Evolutionary conservation across 352 stramenopile species (phyloP).

Genomic region (Globisporangium splendens): DNA sequence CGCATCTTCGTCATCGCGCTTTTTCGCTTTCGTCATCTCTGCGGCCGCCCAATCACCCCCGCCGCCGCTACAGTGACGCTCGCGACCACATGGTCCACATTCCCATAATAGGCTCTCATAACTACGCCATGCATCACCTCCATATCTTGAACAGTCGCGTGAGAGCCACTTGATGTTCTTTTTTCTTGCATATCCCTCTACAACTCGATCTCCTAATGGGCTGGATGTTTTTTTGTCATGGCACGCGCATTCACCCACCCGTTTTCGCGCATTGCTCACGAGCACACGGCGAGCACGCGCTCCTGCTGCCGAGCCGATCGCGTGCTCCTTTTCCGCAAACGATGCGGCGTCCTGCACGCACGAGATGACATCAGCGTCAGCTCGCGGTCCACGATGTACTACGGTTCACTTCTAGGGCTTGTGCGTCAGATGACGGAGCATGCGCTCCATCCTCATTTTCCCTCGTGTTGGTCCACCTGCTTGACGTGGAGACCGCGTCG

Average conservation of each 20-base stretch:
- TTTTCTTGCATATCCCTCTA: background rate
- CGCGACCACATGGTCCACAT: too few relatives aligned
- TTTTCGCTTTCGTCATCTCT: slow-evolving; percentile 1
- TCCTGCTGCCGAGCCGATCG: too few relatives aligned
- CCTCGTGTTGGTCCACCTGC: background rate
- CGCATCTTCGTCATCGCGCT: slow-evolving; percentile 12
- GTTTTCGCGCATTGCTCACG: background rate
- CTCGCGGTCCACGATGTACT: background rate
- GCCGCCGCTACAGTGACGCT: background rate
- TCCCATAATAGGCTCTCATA: too few relatives aligned
- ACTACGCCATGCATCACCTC: too few relatives aligned
- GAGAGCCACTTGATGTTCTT: background rate
- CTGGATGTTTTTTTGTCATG: background rate
- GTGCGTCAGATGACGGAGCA: background rate
- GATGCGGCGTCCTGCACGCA: background rate
- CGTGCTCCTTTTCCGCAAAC: too few relatives aligned
- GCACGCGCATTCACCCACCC: slow-evolving; percentile 8
- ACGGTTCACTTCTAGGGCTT: background rate
- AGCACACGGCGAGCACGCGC: slow-evolving; percentile 6
- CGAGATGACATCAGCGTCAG: background rate
- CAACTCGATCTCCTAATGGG: background rate
- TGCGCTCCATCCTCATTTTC: background rate
- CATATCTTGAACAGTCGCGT: background rate
- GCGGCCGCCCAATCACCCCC: slow-evolving; percentile 3
- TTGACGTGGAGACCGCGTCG: background rate